A percentile compares a stretch with the other conserved stretches of the same genome.
phyloP scores from a whole-genome alignment of 805 yeast genomes.

The Priceomyces fermenticarens region DNA sequence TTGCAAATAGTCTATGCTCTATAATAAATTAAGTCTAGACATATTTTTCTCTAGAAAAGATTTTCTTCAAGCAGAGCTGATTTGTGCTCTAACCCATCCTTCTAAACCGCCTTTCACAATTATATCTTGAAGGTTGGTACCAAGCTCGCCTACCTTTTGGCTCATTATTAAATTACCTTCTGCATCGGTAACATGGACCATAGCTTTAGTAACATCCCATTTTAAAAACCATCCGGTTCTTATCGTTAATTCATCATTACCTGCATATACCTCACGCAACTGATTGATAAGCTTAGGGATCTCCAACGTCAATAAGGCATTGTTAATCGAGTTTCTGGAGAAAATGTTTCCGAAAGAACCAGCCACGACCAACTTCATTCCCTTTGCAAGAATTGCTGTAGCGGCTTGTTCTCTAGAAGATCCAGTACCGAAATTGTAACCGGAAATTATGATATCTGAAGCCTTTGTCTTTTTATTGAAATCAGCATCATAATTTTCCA shows the following conservation, averaged over 20 bases:
- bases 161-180: conserved; percentile 60
- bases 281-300: conserved; percentile 81
- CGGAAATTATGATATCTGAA: conserved; percentile 87
- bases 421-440: conserved; percentile 97
- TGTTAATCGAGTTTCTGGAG: conserved; percentile 93
- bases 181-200: conserved; percentile 73
- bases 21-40: no score
- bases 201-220: conserved; percentile 89
- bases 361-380: conserved; percentile 86
- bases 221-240: conserved; percentile 91
- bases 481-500: conserved; percentile 96
- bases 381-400: conserved; percentile 93
- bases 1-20: no score
- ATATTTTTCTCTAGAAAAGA: no score
- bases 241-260: conserved; percentile 70
- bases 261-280: conserved; percentile 66
- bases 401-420: conserved; percentile 99
- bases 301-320: conserved; percentile 90
- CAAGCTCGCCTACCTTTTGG: conserved; percentile 93
- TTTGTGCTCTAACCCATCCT: conserved; percentile 91
- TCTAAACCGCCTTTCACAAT: conserved; percentile 97
- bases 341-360: conserved; percentile 98
- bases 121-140: conserved; percentile 92
- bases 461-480: conserved; percentile 76
- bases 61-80: conserved; percentile 15